phyloP scores from a whole-genome alignment of 306 rosid species.

The Vigna radiata region DNA sequence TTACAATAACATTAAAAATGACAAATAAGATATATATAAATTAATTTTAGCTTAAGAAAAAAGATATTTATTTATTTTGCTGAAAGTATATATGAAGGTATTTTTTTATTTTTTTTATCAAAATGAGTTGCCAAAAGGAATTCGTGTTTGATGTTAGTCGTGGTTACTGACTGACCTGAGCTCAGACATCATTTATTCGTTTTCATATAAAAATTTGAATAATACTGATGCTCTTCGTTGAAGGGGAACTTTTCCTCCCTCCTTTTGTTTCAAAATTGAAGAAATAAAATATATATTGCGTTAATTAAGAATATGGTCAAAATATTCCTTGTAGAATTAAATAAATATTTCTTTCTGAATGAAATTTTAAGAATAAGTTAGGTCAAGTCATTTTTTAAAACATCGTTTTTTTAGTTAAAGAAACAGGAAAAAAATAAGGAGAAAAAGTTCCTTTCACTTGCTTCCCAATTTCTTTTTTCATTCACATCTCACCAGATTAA shows the following conservation, averaged over 20 bases:
- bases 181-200: background rate
- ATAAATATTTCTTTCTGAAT: background rate
- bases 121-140: too few species aligned
- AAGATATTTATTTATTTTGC: too few species aligned
- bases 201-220: background rate
- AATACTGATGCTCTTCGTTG: background rate
- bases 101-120: too few species aligned
- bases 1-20: too few species aligned
- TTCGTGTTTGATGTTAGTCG: too few species aligned
- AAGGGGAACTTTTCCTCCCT: background rate
- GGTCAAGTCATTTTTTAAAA: background rate
- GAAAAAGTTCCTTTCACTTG: background rate
- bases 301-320: background rate
- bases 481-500: background rate
- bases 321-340: background rate
- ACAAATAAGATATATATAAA: too few species aligned
- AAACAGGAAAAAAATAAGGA: background rate
- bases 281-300: background rate
- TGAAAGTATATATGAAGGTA: too few species aligned
- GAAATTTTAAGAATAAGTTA: background rate
- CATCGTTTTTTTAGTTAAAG: background rate
- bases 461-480: background rate
- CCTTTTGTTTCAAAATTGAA: background rate
- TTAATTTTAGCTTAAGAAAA: too few species aligned
- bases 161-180: too few species aligned